Evolutionary conservation across 805 yeast genomes (phyloP).

Genomic region (Starmera pachycereana): DNA sequence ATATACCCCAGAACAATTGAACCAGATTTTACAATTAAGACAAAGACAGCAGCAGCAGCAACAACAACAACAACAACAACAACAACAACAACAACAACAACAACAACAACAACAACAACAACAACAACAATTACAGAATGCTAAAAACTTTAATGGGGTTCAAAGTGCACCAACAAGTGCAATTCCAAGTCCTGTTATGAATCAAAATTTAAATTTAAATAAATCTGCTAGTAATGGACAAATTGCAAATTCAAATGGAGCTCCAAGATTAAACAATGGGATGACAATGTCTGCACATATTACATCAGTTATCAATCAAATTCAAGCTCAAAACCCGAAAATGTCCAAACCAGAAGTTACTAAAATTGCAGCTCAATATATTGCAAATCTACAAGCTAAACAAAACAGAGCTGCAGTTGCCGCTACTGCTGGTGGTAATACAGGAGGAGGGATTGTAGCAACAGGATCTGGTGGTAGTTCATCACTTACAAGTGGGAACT

Average conservation of each 20-base stretch:
- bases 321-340: conserved; percentile 56
- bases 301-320: conserved; percentile 51
- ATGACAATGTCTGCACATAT: conserved; percentile 45
- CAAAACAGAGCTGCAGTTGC: conserved; percentile 26
- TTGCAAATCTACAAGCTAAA: conserved; percentile 40
- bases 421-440: conserved; percentile 15
- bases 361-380: conserved; percentile 51
- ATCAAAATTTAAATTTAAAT: conserved; percentile 2
- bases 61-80: conserved; percentile 6
- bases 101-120: background rate
- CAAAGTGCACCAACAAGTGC: conserved; percentile 7
- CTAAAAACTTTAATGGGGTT: conserved; percentile 14
- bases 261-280: no score
- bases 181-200: conserved; percentile 5
- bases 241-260: background rate
- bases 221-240: background rate
- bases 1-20: conserved; percentile 51
- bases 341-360: conserved; percentile 56
- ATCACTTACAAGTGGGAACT: background rate
- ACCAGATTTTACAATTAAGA: conserved; percentile 38
- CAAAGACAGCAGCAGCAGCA: conserved; percentile 16
- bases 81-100: background rate
- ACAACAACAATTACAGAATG: background rate
- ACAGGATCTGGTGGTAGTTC: conserved; percentile 1
- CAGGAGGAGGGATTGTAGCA: conserved; percentile 8